Evolutionary conservation across 805 yeast genomes (phyloP), one percentile per base, ranked within the genome.

Genomic region (Yarrowia sp.): DNA sequence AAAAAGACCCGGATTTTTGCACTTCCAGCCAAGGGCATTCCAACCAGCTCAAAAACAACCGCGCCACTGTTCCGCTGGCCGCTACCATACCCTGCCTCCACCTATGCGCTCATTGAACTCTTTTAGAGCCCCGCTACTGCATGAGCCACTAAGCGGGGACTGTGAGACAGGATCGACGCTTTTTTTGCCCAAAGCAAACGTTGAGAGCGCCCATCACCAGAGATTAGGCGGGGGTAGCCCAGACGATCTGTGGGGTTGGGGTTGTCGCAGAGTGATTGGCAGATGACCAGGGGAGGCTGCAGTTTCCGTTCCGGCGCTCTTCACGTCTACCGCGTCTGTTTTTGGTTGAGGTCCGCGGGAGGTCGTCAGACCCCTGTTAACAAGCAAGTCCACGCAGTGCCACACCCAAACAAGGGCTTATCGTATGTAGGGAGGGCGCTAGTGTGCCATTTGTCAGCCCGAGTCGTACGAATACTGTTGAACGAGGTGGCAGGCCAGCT

Each of bases 181-280:
- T n/a, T n/a, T n/a, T 8, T 16, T 22, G 7, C 47, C 47, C 18
- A 25, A 42, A 42, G 21, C 47, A 42, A 25, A 14, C 31, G 46
- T 21, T 22, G 27, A 14, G 13, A 39, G 31, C 47, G 32, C 32
- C 32, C 18, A 39, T 39, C 46, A 9, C 10, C 14, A 14, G 46
- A 39, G 46, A 39, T 39, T 39, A 39, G n/a, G 46, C 19, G 29
- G 46, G 46, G 47, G 25, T 25, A 6, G 16, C 7, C 41, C 44
- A 38, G 44, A 6, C 44, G 47, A 42, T 42, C 47, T 42, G 47
- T n/a, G 47, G 47, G 29, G 47, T 38, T 38, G 44, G 44, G 44
- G 27, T 38, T 14, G 16, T 21, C 5, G 27, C 19, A 22, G n/a
- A 38, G 14, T 38, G 27, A 21, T 21, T 2, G 25, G 16, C 16